Evolutionary conservation across 1,284 basidiomycete genomes (phyloP), one percentile per base, ranked within the genome.

Genomic region (Fomes fomentarius): DNA sequence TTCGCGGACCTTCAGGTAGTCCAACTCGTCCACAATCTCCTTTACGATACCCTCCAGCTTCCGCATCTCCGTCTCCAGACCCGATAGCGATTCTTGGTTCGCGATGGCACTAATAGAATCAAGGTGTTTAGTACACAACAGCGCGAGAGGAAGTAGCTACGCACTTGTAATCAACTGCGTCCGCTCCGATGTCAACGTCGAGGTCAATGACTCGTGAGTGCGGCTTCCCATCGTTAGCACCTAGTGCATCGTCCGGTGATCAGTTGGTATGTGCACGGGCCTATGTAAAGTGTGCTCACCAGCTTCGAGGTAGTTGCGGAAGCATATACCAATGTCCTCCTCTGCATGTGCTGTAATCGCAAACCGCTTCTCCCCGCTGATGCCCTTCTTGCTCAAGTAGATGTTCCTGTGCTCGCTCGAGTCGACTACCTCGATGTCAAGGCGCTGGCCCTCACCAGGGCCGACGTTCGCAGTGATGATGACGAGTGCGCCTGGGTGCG

Each of bases 101-200:
- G 97, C 96, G 69, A 99, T 99, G 19, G 96, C 96, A 68, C 93
- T 96, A 67, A 11, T 25, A 8, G 42, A 52, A 8, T 21, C 21
- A 31, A 14, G 41, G 26, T 24, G 9, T 12, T 26, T 8, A 25
- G 25, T 21, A n/a, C 3, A 11, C 33, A 40, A 31, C 25, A 30
- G 37, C 44, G 15, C 19, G 21, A n/a, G 12, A 6, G 11, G 24
- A 33, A 26, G 10, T 1, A 21, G 6, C 26, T 31, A 73, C 87
- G 63, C 68, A 95, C 93, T 98, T 98, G 82, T 99, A 99, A 74
- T 99, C 97, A 37, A 98, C 89, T 0, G 97, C 97, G 66, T 99
- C 96, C 17, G 96, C 96, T 42, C 96, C 96, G 71, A 99, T 96
- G 69, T 99, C 97, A 38, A 98, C 87, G 69, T 99, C 96, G 50